phyloP scores from a whole-genome alignment of 495 filamentous ascomycete genomes.

The Talaromyces stipitatus region DNA sequence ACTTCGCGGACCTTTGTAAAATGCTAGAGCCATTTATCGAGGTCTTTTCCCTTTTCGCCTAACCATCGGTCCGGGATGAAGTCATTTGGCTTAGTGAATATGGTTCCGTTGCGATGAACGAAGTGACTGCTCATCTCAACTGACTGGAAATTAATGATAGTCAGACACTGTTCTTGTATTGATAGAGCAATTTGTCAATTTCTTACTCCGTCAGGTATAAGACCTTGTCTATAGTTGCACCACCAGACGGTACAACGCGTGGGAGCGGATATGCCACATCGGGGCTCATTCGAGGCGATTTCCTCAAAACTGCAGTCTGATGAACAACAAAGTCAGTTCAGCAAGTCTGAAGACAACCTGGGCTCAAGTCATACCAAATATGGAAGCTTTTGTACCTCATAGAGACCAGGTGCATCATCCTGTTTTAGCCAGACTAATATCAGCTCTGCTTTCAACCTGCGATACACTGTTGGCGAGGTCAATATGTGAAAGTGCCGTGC shows the following conservation, averaged over 20 bases:
- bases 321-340: neutral
- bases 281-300: slow-evolving; percentile 46
- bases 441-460: slow-evolving; percentile 18
- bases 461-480: slow-evolving; percentile 12
- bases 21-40: slow-evolving; percentile 16
- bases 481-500: slow-evolving; percentile 20
- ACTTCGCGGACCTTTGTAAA: slow-evolving; percentile 15
- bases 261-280: slow-evolving; percentile 28
- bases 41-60: slow-evolving; percentile 6
- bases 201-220: slow-evolving; percentile 16
- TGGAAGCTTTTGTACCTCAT: slow-evolving; percentile 21
- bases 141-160: slow-evolving; percentile 7
- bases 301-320: slow-evolving; percentile 46
- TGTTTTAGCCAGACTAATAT: slow-evolving; percentile 8
- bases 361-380: slow-evolving; percentile 28
- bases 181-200: neutral
- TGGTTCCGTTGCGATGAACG: slow-evolving; percentile 28
- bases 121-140: slow-evolving; percentile 19
- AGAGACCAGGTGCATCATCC: slow-evolving; percentile 4
- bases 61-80: slow-evolving; percentile 44
- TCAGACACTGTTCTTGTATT: neutral
- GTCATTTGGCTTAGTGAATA: slow-evolving; percentile 27
- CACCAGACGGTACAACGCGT: slow-evolving; percentile 25
- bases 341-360: too few relatives aligned
- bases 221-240: slow-evolving; percentile 13